Evolutionary conservation across 495 filamentous ascomycete genomes (phyloP).

Genomic region (Penicillium pulvis): DNA sequence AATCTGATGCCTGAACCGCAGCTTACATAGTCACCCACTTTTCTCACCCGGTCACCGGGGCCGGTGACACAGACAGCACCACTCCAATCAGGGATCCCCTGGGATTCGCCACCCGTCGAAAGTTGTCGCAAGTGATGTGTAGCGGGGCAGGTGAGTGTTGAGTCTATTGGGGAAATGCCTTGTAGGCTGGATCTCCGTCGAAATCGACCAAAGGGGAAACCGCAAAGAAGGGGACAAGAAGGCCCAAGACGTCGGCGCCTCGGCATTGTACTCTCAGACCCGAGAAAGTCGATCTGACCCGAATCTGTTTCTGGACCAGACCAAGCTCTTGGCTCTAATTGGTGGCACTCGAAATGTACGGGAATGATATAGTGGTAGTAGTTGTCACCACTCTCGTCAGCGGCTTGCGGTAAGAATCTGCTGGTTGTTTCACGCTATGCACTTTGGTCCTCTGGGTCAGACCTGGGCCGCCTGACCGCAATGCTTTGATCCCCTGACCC

Average conservation of each 20-base stretch:
- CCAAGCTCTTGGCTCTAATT: not conserved
- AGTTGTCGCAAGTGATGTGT: not conserved
- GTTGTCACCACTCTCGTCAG: not conserved
- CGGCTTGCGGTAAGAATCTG: not conserved
- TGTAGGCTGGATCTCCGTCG: not conserved
- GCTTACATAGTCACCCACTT: too few species aligned
- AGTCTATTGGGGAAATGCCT: not conserved
- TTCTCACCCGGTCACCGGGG: too few species aligned
- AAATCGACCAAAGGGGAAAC: not conserved
- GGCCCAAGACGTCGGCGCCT: not conserved
- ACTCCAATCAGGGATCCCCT: not conserved
- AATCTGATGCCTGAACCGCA: too few species aligned
- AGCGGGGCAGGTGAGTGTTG: not conserved
- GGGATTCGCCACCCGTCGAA: not conserved
- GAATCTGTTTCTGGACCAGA: not conserved
- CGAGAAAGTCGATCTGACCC: not conserved
- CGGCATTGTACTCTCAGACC: not conserved
- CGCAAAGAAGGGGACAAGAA: not conserved
- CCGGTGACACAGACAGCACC: too few species aligned
- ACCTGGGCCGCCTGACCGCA: not conserved
- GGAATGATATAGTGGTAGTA: not conserved
- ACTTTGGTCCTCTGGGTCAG: not conserved
- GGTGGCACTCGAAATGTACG: not conserved
- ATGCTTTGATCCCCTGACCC: not conserved
- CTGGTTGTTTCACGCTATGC: not conserved